Percentiles rank a stretch among this genome's conserved stretches.
These are phyloP conservation scores for Tetracentron sinense DNA, from an alignment of 164 flowering plant species.

Conservation along the genomic window DNA sequence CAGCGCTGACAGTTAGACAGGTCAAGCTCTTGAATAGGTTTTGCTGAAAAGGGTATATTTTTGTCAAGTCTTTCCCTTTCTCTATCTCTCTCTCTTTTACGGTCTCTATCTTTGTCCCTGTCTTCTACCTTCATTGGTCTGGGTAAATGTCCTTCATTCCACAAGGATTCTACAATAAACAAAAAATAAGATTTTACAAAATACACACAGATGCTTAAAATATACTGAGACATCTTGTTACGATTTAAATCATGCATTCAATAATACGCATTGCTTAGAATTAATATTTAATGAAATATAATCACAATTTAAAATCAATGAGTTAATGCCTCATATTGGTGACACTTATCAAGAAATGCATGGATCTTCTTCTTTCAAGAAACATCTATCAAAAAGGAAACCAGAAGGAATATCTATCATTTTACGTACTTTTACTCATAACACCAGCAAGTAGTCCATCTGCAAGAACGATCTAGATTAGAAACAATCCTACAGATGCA, in stretches of 20 bases:
- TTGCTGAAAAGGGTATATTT: constrained; percentile 37
- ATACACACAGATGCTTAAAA: neutral
- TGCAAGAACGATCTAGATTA: constrained; percentile 37
- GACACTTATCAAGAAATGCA: too few species aligned
- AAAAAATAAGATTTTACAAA: too few species aligned
- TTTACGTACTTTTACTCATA: constrained; percentile 64
- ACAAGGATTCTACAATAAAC: constrained; percentile 45
- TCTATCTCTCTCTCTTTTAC: constrained; percentile 42
- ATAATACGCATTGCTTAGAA: too few species aligned
- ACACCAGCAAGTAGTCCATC: constrained; percentile 71
- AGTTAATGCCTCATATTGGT: too few species aligned
- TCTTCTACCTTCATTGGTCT: constrained; percentile 54
- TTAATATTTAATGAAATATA: too few species aligned
- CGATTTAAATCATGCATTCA: too few species aligned
- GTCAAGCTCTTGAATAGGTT: constrained; percentile 93
- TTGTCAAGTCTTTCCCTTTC: constrained; percentile 66
- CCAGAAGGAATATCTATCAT: neutral
- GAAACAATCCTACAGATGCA: constrained; percentile 12
- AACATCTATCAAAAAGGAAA: constrained; percentile 1
- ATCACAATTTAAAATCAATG: too few species aligned
- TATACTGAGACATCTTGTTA: neutral
- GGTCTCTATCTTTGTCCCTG: constrained; percentile 55
- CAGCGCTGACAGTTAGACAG: constrained; percentile 90
- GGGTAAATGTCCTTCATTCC: constrained; percentile 52
- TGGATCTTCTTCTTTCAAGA: too few species aligned